phyloP scores from a whole-genome alignment of 2,329 filamentous ascomycete genomes.

The Fusarium sp. region DNA sequence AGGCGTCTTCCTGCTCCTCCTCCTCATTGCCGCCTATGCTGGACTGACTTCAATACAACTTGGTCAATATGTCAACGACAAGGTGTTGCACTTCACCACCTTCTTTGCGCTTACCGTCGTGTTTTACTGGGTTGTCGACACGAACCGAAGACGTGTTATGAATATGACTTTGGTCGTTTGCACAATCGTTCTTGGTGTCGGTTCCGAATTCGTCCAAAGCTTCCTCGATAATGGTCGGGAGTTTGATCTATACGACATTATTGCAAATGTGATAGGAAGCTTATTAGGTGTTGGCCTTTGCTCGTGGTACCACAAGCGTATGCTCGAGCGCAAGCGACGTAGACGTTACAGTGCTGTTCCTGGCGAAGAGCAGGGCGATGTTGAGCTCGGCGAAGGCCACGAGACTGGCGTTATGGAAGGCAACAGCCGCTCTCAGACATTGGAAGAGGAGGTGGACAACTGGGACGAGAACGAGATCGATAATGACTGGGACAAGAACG shows the following conservation, averaged over 20 bases:
- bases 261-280: conserved; percentile 86
- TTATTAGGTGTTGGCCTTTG: conserved; percentile 75
- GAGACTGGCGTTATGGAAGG: conserved; percentile 68
- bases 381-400: conserved; percentile 80
- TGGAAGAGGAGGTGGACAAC: conserved; percentile 88
- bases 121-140: conserved; percentile 98
- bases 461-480: conserved; percentile 86
- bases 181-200: conserved; percentile 74
- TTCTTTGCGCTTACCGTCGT: conserved; percentile 88
- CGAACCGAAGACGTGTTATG: conserved; percentile 81
- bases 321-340: conserved; percentile 84
- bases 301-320: conserved; percentile 92
- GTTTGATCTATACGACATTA: conserved; percentile 83
- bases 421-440: conserved; percentile 45
- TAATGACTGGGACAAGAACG: conserved; percentile 64
- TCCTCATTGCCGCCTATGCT: conserved; percentile 79
- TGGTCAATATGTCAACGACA: conserved; percentile 77
- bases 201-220: conserved; percentile 78
- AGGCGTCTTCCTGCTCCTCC: conserved; percentile 75
- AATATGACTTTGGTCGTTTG: conserved; percentile 85
- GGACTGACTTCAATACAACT: conserved; percentile 75
- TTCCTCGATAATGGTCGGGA: conserved; percentile 76
- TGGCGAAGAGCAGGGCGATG: conserved; percentile 68
- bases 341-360: conserved; percentile 77
- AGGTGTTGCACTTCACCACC: conserved; percentile 83